Percentiles rank a stretch among this genome's conserved stretches.
These are phyloP conservation scores for Magnolia sinica DNA, from an alignment of 164 flowering plant species.

Conservation along the genomic window DNA sequence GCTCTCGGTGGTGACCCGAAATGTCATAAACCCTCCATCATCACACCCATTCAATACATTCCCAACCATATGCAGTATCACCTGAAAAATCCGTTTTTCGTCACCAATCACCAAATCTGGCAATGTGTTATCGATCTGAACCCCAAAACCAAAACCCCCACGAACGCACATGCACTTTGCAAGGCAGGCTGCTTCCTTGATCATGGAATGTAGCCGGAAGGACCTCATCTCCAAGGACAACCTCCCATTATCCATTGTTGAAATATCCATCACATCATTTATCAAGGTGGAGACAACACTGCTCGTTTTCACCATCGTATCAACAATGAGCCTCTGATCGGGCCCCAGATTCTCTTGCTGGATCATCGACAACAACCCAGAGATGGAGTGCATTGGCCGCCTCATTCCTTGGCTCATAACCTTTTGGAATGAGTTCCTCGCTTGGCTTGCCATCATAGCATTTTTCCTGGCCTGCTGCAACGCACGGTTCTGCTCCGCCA, in stretches of 20 bases:
- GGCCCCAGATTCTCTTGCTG: conserved; percentile 49
- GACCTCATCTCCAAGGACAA: conserved; percentile 53
- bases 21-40: conserved; percentile 33
- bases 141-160: conserved; percentile 47
- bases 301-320: conserved; percentile 66
- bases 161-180: conserved; percentile 69
- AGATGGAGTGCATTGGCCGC: conserved; percentile 86
- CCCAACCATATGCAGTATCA: conserved; percentile 86
- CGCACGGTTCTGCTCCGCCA: conserved; percentile 79
- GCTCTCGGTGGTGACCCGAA: conserved; percentile 40
- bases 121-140: conserved; percentile 53
- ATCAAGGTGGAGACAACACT: conserved; percentile 72
- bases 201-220: conserved; percentile 59
- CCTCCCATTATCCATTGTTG: conserved; percentile 53
- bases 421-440: conserved; percentile 76
- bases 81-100: conserved; percentile 87
- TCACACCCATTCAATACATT: conserved; percentile 48
- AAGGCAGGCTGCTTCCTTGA: conserved; percentile 77
- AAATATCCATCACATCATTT: conserved; percentile 73
- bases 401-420: conserved; percentile 88
- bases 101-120: conserved; percentile 78
- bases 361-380: conserved; percentile 78
- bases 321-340: conserved; percentile 56
- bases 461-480: conserved; percentile 68
- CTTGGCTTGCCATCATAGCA: conserved; percentile 93